A percentile compares a stretch with the other conserved stretches of the same genome.
Conservation (phyloP, 1,284 basidiomycete species). For the Flammula alnicola region DNA sequence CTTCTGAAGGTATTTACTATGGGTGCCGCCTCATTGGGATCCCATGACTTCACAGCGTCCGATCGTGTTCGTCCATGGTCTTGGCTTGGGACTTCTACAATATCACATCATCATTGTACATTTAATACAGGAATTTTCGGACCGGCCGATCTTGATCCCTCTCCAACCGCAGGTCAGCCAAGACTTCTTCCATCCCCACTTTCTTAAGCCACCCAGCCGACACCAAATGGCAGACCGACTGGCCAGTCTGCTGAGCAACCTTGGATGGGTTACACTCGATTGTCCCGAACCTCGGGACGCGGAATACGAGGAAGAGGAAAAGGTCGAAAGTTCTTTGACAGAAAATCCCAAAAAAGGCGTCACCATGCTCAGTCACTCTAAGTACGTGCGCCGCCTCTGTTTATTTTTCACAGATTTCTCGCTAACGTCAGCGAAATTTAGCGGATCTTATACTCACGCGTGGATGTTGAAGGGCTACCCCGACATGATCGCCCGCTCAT, state of each 20-base stretch:
- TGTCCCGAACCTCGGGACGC: conserved; percentile 20
- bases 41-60: conserved; percentile 61
- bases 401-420: not conserved
- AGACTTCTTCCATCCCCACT: conserved; percentile 76
- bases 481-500: conserved; percentile 70
- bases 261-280: conserved; percentile 65
- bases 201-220: conserved; percentile 71
- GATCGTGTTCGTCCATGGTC: conserved; percentile 84
- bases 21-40: conserved; percentile 71
- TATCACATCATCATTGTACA: conserved; percentile 58
- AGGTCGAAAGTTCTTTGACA: conserved; percentile 22
- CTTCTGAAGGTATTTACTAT: conserved; percentile 68
- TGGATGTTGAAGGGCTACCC: conserved; percentile 86
- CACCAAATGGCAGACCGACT: conserved; percentile 64
- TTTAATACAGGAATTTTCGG: conserved; percentile 56
- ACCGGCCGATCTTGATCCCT: conserved; percentile 79
- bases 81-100: conserved; percentile 81
- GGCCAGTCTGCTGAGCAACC: conserved; percentile 58
- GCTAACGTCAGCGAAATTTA: conserved; percentile 28
- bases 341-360: conserved; percentile 52
- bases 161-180: conserved; percentile 88
- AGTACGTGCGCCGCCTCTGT: conserved; percentile 51
- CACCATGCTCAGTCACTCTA: conserved; percentile 86
- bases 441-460: conserved; percentile 77
- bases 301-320: conserved; percentile 32